Evolutionary conservation across 2,329 filamentous ascomycete species (phyloP), one percentile per base, ranked within the genome.

Genomic region (Cladobotryum protrusum): DNA sequence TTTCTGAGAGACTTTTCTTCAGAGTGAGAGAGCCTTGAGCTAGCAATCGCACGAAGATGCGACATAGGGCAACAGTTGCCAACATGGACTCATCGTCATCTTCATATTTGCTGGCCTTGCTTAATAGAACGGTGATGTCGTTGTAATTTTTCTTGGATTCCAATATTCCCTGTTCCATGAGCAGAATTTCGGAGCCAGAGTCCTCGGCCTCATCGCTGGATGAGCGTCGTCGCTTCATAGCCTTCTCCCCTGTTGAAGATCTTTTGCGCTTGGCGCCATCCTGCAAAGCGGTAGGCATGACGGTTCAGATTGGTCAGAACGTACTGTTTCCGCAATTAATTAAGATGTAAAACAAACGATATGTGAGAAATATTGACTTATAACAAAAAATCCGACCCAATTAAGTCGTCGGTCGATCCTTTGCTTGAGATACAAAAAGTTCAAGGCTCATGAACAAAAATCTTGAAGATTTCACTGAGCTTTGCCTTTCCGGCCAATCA

Each of bases 101-200:
- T 61, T 78, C 56, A 45, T 62, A 64, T 65, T 35, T 82, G 69
- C 60, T 82, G 41, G 69, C 67, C 14, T 59, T 77, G 39, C 77
- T 76, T 42, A 95, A 73, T 35, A 97, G 71, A 11, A 78, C 80
- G 7, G 82, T 78, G 61, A 97, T 92, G 63, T 95, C 89, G 74
- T 96, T 95, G 76, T 95, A 95, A 69, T 96, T 81, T 67, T 90
- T 89, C 62, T 83, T 87, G 45, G 90, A 95, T 67, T 93, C 85
- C 54, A 90, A 71, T 49, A 97, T 90, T 50, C 87, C 85, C 55
- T 81, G 76, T 71, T 96, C 91, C 48, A 96, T 78, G 48, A 81
- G 71, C 39, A 92, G 70, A 52, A 96, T 87, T 55, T 82, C 78
- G 49, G 79, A 76, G 63, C 85, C 79, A 42, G 73, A 66, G 62